phyloP scores from a whole-genome alignment of 257 asterid genomes.

The Gentiana macrophylla region DNA sequence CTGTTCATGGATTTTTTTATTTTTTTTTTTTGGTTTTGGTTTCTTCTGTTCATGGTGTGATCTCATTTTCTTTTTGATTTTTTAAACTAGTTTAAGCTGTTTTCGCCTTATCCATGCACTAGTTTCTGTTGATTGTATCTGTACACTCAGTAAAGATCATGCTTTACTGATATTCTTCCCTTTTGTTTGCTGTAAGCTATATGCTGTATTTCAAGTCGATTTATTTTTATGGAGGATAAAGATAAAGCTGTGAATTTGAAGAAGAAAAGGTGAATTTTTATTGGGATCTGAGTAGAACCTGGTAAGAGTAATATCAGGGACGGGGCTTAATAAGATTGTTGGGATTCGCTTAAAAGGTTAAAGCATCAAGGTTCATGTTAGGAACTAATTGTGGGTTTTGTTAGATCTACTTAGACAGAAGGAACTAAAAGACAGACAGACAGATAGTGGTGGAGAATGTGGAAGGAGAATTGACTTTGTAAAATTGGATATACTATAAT shows the following conservation, averaged over 20 bases:
- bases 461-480: conserved; percentile 35
- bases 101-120: background rate
- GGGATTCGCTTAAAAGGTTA: conserved; percentile 1
- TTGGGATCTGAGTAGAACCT: conserved; percentile 26
- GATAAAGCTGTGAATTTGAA: background rate
- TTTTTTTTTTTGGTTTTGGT: background rate
- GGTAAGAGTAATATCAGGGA: conserved; percentile 6
- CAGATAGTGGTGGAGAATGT: conserved; percentile 30
- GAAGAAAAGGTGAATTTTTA: conserved; percentile 13
- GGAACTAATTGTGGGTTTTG: conserved; percentile 7
- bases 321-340: background rate
- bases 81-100: background rate
- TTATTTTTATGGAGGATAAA: background rate
- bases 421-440: conserved; percentile 36
- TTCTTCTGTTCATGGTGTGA: background rate
- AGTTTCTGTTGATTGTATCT: conserved; percentile 2
- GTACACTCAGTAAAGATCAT: conserved; percentile 3
- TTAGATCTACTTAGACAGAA: conserved; percentile 32
- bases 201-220: background rate
- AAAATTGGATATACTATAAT: conserved; percentile 20
- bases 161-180: too few species aligned
- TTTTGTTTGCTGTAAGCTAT: background rate
- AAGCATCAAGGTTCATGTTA: conserved; percentile 1
- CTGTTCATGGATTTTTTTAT: background rate
- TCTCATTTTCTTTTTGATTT: background rate